Evolutionary conservation across 768 basidiomycete genomes (phyloP), one percentile per base, ranked within the genome.

Genomic region (Tricholoma saponaceum): DNA sequence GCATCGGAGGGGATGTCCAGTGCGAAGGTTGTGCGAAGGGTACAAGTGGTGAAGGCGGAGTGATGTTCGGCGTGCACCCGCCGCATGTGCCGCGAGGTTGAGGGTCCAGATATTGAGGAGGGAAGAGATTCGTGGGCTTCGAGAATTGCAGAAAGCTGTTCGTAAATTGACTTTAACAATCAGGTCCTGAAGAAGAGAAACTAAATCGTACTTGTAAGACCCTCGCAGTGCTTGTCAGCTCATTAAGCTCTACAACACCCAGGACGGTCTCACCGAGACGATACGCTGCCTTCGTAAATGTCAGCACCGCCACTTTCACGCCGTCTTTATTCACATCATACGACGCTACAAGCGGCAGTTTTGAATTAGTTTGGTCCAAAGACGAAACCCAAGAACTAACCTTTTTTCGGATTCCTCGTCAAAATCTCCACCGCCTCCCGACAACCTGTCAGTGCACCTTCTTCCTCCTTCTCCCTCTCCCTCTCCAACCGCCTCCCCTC

Each of bases 261-360:
- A 87, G 73, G 22, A 98, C 85, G 0, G 94, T 95, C 74, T 99
- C 95, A 3, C 96, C 96, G 0, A 98, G 82, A 18, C 96, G 75
- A 70, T 92, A 98, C 0, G 92, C 90, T 39, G 88, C 86, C 72
- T 98, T 98, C 23, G 90, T 85, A 61, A 99, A 91, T 0, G 95
- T 97, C 13, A 99, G 71, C 35, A 91, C 86, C 5, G 96, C 95
- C 57, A 98, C 93, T 41, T 85, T 84, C 35, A 90, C 82, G 0
- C 90, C 93, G 33, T 96, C 92, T 76, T 98, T 97, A 67, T 87
- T 90, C 55, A 98, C 94, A 73, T 98, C 95, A 71, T 93, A 98
- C 0, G 94, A 95, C 37, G 88, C 94, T 96, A 62, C 22, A 51
- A 26, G 56, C 32, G 25, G 56, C 58, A 37, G 59, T 39, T 44